Evolutionary conservation across 495 filamentous ascomycete species (phyloP).

Genomic region (Podospora fimiseda): DNA sequence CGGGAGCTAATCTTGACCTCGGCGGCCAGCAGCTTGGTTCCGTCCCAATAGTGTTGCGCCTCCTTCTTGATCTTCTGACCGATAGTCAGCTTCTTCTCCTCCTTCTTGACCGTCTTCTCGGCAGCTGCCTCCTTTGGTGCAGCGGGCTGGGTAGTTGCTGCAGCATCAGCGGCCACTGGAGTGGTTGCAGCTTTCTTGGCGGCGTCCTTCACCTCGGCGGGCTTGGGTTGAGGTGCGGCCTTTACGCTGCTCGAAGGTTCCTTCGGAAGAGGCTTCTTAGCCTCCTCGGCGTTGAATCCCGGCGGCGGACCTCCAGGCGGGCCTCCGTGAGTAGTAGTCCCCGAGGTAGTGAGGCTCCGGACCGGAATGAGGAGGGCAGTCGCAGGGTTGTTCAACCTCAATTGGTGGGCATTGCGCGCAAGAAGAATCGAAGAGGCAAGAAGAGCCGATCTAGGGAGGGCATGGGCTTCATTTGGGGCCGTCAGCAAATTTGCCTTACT

Average conservation of each 20-base stretch:
- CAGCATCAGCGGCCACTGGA: constrained; percentile 17
- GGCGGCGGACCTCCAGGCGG: constrained; percentile 68
- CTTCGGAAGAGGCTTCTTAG: constrained; percentile 74
- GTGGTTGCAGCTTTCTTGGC: constrained; percentile 25
- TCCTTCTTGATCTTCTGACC: constrained; percentile 92
- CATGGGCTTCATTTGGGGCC: constrained; percentile 26
- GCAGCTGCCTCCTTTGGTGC: constrained; percentile 27
- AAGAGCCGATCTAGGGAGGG: constrained; percentile 31
- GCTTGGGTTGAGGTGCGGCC: constrained; percentile 27
- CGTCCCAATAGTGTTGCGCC: constrained; percentile 93
- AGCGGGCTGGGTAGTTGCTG: constrained; percentile 27
- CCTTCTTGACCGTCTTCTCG: constrained; percentile 52
- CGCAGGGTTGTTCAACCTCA: constrained; percentile 56
- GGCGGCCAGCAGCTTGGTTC: constrained; percentile 90
- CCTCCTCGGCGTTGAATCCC: constrained; percentile 85
- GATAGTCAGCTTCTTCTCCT: constrained; percentile 72
- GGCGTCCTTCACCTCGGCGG: constrained; percentile 22
- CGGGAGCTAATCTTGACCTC: constrained; percentile 89
- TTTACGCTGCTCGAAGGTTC: constrained; percentile 37
- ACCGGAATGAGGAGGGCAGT: constrained; percentile 60
- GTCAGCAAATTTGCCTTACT: constrained; percentile 7
- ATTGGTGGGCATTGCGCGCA: constrained; percentile 48
- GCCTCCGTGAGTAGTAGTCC: constrained; percentile 47
- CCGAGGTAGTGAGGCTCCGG: constrained; percentile 63
- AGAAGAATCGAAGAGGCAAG: constrained; percentile 46